Conservation (phyloP, 345 rosid genomes). For the Mallotus nudiflorus region DNA sequence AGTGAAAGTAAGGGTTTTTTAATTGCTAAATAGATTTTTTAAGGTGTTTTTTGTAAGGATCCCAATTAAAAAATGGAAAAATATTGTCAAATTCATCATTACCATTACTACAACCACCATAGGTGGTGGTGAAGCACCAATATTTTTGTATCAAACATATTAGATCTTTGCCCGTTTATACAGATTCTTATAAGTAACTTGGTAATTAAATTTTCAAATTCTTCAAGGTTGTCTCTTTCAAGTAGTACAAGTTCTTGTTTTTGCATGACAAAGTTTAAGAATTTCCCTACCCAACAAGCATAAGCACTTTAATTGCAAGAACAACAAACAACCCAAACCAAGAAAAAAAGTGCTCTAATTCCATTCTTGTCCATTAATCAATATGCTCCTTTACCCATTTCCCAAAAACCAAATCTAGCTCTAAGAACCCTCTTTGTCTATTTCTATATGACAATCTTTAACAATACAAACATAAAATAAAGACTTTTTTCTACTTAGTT, state of each 20-base stretch:
- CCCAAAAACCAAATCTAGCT: constrained; percentile 88
- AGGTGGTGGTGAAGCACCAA: neutral
- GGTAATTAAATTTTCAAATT: constrained; percentile 50
- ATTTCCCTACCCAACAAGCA: constrained; percentile 48
- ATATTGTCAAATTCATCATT: too few relatives aligned
- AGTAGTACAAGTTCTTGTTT: constrained; percentile 33
- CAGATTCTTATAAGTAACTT: constrained; percentile 79
- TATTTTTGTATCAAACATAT: constrained; percentile 12
- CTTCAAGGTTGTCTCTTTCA: constrained; percentile 38
- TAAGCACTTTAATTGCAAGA: constrained; percentile 33
- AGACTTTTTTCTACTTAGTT: too few relatives aligned
- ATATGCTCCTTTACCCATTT: constrained; percentile 88
- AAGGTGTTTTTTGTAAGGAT: too few relatives aligned
- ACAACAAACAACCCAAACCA: constrained; percentile 20
- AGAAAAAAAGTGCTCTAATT: constrained; percentile 56
- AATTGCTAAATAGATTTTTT: too few relatives aligned
- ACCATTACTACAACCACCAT: neutral
- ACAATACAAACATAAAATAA: too few relatives aligned
- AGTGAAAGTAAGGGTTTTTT: too few relatives aligned
- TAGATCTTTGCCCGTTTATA: constrained; percentile 97
- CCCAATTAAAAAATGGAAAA: too few relatives aligned
- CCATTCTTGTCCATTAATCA: constrained; percentile 67
- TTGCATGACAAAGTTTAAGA: constrained; percentile 65
- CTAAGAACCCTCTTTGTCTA: constrained; percentile 90
- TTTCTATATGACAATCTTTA: constrained; percentile 86